Evolutionary conservation across 1,284 basidiomycete species (phyloP), one percentile per base, ranked within the genome.

Genomic region (Caloboletus firmus): DNA sequence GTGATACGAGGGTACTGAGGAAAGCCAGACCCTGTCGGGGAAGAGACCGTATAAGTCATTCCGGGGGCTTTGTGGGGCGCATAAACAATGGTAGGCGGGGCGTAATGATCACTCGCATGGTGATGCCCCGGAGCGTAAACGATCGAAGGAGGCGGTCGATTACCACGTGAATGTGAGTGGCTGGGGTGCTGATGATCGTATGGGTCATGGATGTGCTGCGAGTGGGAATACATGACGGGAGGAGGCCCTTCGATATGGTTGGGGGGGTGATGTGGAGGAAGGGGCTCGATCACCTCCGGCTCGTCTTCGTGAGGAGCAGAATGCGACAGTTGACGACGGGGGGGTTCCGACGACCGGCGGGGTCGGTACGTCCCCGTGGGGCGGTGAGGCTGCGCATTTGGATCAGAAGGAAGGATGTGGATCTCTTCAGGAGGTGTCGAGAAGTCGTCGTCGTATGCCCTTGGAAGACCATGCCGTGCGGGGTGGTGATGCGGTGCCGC

Each of bases 41-140:
- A 75, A n/a, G 80, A 82, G 55, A 81, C 78, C 47, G 79, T 82
- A 59, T 82, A 78, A 8, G 76, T 77, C 72, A 82, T 76, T 4
- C 80, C 67, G 71, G 72, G 57, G 67, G 77, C 52, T 74, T 81
- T 53, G 69, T 78, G 60, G 72, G 76, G 58, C 37, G 65, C 65
- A 74, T 75, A 65, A 61, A 78, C 60, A 37, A 82, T 76, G 1
- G 74, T 72, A n/a, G 80, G 80, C 20, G 81, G 79, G 8, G 76
- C 65, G 57, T 82, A 82, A 57, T 76, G 75, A 46, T 77, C 70
- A 59, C 63, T 62, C 34, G 74, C 69, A 59, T 74, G 74, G 49
- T 76, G 75, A 24, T 77, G 70, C 18, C 54, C 60, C 5, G 80
- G 76, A 32, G 80, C 79, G 62, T 82, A 82, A 51, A 81, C 72